Conservation (phyloP, 768 basidiomycete species). For the Tylopilus rubrobrunneus region DNA sequence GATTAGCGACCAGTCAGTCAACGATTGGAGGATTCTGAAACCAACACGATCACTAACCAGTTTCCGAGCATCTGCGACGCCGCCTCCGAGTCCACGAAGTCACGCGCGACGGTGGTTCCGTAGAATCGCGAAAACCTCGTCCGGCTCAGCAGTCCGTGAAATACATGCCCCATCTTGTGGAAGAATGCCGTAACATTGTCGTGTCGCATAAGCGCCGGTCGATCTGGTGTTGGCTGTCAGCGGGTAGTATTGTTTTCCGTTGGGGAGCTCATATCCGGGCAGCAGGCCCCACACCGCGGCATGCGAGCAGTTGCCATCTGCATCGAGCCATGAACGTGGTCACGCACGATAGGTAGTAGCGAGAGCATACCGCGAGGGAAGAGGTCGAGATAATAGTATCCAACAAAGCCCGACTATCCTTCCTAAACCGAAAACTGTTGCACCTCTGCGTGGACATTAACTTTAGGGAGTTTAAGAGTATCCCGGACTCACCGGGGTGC, state of each 20-base stretch:
- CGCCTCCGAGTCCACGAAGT: conserved; percentile 87
- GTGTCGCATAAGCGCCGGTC: conserved; percentile 85
- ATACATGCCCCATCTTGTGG: conserved; percentile 69
- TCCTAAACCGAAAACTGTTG: conserved; percentile 87
- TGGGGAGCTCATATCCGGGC: conserved; percentile 30
- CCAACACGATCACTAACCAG: conserved; percentile 45
- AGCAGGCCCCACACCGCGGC: conserved; percentile 82
- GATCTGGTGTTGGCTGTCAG: conserved; percentile 75
- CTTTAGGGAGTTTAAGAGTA: conserved; percentile 27
- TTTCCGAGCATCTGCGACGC: conserved; percentile 95
- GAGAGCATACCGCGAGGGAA: conserved; percentile 66
- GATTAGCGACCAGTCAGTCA: background rate
- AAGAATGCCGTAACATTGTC: conserved; percentile 88
- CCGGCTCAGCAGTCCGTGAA: conserved; percentile 63
- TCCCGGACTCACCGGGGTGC: conserved; percentile 61
- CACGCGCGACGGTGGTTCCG: conserved; percentile 73
- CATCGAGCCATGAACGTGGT: background rate
- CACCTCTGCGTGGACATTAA: conserved; percentile 48
- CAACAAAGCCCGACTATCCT: conserved; percentile 70
- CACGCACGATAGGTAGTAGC: background rate
- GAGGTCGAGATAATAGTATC: conserved; percentile 85
- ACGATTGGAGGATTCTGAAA: background rate
- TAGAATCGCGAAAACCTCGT: conserved; percentile 82
- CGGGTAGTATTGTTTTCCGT: conserved; percentile 63
- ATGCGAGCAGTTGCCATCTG: conserved; percentile 78